Conservation (phyloP, 768 basidiomycete species). For the Royoungia palumana region DNA sequence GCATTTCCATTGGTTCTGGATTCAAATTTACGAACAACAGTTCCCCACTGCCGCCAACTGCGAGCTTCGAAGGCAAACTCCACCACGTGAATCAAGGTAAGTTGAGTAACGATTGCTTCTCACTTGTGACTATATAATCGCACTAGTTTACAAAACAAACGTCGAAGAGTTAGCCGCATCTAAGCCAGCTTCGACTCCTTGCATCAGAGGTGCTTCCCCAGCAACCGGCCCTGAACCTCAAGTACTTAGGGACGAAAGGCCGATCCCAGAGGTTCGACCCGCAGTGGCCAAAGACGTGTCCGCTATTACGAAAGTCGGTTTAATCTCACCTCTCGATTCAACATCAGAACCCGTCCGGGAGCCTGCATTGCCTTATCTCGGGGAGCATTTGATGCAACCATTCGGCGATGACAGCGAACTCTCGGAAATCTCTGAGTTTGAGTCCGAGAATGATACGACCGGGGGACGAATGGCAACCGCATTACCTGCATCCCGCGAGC, state of each 20-base stretch:
- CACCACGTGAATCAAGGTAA: constrained; percentile 31
- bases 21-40: constrained; percentile 21
- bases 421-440: constrained; percentile 35
- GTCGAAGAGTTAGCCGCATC: constrained; percentile 14
- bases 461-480: not conserved
- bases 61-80: constrained; percentile 33
- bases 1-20: constrained; percentile 27
- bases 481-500: not conserved
- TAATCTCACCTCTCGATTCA: not conserved
- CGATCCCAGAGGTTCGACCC: not conserved
- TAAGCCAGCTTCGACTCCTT: not conserved
- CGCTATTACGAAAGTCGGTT: not conserved
- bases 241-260: not conserved
- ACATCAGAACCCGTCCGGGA: not conserved
- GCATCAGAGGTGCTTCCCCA: not conserved
- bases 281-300: not conserved
- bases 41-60: constrained; percentile 19
- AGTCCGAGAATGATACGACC: constrained; percentile 3
- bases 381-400: not conserved
- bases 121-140: not conserved
- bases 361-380: not conserved
- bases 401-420: constrained; percentile 23
- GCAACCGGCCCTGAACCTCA: not conserved
- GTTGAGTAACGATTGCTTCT: not conserved
- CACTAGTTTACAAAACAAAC: constrained; percentile 29